These are phyloP conservation scores for Trypanosoma congolense DNA, from an alignment of 208 protist species.

Conservation along the genomic window DNA sequence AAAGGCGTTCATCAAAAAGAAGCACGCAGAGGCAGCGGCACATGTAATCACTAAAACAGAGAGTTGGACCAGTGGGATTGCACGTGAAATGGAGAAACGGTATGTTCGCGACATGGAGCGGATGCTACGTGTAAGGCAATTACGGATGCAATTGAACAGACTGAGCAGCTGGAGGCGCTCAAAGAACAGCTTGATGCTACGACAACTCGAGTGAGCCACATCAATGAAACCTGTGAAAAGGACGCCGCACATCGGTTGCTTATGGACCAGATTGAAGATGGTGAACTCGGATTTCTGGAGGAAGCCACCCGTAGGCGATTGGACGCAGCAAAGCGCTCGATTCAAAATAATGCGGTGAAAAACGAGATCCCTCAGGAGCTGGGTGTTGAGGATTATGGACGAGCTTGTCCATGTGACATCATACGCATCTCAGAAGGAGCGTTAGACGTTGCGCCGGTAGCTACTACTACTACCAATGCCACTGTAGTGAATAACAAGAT, in stretches of 20 bases:
- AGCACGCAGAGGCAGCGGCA: slow-evolving; percentile 57
- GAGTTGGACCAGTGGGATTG: slow-evolving; percentile 8
- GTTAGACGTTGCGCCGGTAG: background rate
- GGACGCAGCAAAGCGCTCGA: slow-evolving; percentile 25
- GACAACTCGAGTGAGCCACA: slow-evolving; percentile 33
- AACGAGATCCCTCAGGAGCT: background rate
- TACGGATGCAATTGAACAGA: slow-evolving; percentile 34
- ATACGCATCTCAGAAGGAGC: background rate
- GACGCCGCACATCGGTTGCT: slow-evolving; percentile 56
- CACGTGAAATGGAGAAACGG: slow-evolving; percentile 26
- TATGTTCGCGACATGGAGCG: slow-evolving; percentile 41
- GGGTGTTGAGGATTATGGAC: background rate
- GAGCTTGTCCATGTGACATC: background rate
- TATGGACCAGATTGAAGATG: slow-evolving; percentile 38
- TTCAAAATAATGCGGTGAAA: slow-evolving; percentile 15
- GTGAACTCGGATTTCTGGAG: slow-evolving; percentile 53
- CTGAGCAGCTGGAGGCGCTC: slow-evolving; percentile 36
- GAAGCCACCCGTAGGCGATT: slow-evolving; percentile 38
- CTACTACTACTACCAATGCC: too few species aligned
- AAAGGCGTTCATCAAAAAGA: slow-evolving; percentile 49
- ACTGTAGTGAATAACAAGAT: too few species aligned
- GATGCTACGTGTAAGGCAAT: slow-evolving; percentile 25
- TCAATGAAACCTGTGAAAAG: slow-evolving; percentile 37
- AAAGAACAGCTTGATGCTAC: slow-evolving; percentile 31
- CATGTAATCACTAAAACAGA: slow-evolving; percentile 24